These are phyloP conservation scores for Cystobasidium sp. DNA, from an alignment of 1,284 basidiomycete genomes.

Conservation along the genomic window DNA sequence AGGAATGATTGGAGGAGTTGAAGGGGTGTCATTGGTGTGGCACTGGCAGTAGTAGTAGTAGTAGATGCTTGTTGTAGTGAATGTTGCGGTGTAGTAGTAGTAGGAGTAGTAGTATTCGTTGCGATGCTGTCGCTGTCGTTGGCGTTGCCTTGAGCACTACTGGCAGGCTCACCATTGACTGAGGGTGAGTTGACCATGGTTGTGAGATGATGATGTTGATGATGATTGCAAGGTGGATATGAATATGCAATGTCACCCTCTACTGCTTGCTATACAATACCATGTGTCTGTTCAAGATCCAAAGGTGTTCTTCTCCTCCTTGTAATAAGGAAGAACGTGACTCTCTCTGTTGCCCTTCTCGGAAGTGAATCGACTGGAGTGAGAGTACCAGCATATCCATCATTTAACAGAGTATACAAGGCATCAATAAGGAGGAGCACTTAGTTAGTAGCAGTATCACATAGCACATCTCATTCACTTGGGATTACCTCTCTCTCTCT, in stretches of 20 bases:
- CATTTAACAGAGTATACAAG: too few species aligned
- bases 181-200: slow-evolving; percentile 24
- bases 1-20: slow-evolving; percentile 31
- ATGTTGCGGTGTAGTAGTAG: neutral
- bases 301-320: too few species aligned
- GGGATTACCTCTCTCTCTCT: neutral
- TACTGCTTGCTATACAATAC: too few species aligned
- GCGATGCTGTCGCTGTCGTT: neutral
- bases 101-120: neutral
- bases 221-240: too few species aligned
- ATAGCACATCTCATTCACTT: neutral
- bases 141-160: neutral
- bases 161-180: slow-evolving; percentile 1
- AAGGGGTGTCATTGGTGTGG: neutral
- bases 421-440: too few species aligned
- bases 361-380: slow-evolving; percentile 4
- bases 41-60: neutral
- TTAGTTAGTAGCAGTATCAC: neutral
- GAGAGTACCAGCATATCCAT: neutral
- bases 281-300: too few species aligned
- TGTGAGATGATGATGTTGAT: neutral
- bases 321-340: neutral
- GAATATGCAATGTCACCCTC: too few species aligned
- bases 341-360: neutral
- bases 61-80: neutral